Conservation (phyloP, 73 alveolate genomes). For the Paramecium sexaurelia region DNA sequence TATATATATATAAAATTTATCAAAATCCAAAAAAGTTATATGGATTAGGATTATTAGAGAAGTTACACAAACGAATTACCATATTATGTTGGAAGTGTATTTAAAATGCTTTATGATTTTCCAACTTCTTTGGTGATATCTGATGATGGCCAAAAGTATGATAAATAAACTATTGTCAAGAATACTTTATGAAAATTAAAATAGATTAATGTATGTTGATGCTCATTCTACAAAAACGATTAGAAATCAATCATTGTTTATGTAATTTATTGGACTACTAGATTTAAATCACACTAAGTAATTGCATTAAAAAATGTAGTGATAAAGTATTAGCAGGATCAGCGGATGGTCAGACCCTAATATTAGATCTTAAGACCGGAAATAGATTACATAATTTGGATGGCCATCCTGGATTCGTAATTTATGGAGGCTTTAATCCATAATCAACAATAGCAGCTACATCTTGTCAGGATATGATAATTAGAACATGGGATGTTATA, state of each 20-base stretch:
- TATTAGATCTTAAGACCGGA: background rate
- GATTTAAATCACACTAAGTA: background rate
- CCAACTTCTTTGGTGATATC: background rate
- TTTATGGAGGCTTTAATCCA: background rate
- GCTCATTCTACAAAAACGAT: background rate
- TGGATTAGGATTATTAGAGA: too few relatives aligned
- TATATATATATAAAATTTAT: too few relatives aligned
- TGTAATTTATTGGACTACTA: background rate
- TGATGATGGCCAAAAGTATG: background rate
- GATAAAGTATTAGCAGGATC: background rate
- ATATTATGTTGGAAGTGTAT: background rate
- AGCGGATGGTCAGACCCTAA: background rate
- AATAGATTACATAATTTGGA: background rate
- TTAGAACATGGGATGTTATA: background rate
- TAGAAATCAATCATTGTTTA: background rate
- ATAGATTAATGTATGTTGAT: too few relatives aligned
- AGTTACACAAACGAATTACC: background rate
- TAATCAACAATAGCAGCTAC: background rate
- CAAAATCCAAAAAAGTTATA: too few relatives aligned
- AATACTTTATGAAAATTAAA: too few relatives aligned
- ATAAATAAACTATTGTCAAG: background rate
- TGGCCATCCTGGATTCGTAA: background rate
- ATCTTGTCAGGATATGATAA: background rate
- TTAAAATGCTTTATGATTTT: background rate
- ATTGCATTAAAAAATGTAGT: background rate